phyloP scores from a whole-genome alignment of 129 eudicot genomes.

The Scalesia atractyloides region DNA sequence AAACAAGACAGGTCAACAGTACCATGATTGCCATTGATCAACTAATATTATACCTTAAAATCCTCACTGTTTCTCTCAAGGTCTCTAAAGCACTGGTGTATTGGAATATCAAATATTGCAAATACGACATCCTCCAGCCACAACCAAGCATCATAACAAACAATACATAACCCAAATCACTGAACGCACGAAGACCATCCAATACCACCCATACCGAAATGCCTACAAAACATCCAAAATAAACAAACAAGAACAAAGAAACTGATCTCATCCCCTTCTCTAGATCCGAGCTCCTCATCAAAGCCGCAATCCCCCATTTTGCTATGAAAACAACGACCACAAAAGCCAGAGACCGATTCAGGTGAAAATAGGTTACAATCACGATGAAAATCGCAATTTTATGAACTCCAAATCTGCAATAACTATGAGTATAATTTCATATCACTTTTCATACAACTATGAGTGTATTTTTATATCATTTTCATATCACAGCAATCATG shows the following conservation, averaged over 20 bases:
- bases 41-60: conserved; percentile 47
- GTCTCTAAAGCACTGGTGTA: too few species aligned
- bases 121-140: too few species aligned
- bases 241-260: conserved; percentile 32
- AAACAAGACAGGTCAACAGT: conserved; percentile 72
- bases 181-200: not conserved
- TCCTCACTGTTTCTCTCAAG: too few species aligned
- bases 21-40: conserved; percentile 75
- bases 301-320: conserved; percentile 50
- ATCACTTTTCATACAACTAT: too few species aligned
- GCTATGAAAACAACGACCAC: conserved; percentile 53
- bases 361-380: conserved; percentile 23
- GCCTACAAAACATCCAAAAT: conserved; percentile 31
- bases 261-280: conserved; percentile 44
- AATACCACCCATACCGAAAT: conserved; percentile 19
- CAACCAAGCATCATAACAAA: conserved; percentile 35
- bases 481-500: too few species aligned
- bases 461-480: too few species aligned
- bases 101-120: too few species aligned
- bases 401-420: too few species aligned
- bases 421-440: too few species aligned
- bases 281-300: conserved; percentile 42
- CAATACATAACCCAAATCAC: too few species aligned
- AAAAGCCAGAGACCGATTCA: conserved; percentile 48
- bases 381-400: not conserved